phyloP scores from a whole-genome alignment of 2,329 filamentous ascomycete genomes.

The Clarireedia hainanense region DNA sequence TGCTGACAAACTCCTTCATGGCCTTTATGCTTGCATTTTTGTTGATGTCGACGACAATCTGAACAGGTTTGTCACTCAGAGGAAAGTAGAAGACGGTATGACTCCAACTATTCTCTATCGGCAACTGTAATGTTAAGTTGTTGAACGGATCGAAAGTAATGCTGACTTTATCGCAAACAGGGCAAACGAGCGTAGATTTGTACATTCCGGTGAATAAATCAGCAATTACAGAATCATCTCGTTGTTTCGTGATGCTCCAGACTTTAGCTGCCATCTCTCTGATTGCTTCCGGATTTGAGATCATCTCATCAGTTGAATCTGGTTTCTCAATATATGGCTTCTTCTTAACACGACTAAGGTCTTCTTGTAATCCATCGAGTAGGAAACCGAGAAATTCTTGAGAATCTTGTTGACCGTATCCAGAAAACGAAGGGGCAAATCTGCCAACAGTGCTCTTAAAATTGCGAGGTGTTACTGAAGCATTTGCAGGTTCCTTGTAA shows the following conservation, averaged over 20 bases:
- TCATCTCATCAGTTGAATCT: slow-evolving; percentile 94
- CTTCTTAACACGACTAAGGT: slow-evolving; percentile 85
- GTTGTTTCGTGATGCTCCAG: slow-evolving; percentile 83
- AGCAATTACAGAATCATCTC: slow-evolving; percentile 91
- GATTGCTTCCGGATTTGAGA: slow-evolving; percentile 72
- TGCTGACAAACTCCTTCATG: slow-evolving; percentile 64
- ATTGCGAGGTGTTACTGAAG: slow-evolving; percentile 67
- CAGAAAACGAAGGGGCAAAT: slow-evolving; percentile 79
- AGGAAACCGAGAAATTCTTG: slow-evolving; percentile 95
- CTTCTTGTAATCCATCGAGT: slow-evolving; percentile 89
- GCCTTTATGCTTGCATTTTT: slow-evolving; percentile 63
- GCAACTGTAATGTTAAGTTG: slow-evolving; percentile 83
- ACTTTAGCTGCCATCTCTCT: slow-evolving; percentile 78
- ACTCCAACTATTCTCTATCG: slow-evolving; percentile 75
- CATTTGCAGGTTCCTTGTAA: slow-evolving; percentile 58
- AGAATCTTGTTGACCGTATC: slow-evolving; percentile 93
- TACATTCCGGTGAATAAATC: slow-evolving; percentile 97
- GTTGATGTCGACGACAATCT: slow-evolving; percentile 71
- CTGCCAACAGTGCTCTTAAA: slow-evolving; percentile 80
- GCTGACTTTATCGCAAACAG: slow-evolving; percentile 86
- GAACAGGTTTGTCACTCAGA: slow-evolving; percentile 60
- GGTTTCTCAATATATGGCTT: slow-evolving; percentile 98
- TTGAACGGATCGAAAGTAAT: slow-evolving; percentile 99
- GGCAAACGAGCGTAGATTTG: slow-evolving; percentile 93
- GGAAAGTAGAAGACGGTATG: slow-evolving; percentile 72